Conservation (phyloP, 202 grass and related monocot species). For the Panicum virgatum region DNA sequence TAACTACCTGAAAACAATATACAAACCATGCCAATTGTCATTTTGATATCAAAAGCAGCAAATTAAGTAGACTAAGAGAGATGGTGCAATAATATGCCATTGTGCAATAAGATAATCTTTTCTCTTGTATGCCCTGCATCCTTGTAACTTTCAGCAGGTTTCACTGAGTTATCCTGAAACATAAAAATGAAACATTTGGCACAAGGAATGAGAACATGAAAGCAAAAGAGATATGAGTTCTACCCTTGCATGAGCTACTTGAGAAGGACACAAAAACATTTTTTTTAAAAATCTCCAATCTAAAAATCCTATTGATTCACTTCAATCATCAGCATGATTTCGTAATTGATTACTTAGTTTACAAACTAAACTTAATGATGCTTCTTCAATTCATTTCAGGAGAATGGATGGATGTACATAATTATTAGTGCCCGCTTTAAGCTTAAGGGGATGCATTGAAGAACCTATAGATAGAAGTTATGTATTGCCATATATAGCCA, state of each 20-base stretch:
- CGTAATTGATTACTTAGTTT: neutral
- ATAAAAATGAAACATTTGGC: neutral
- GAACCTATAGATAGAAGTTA: neutral
- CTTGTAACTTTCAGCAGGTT: constrained; percentile 35
- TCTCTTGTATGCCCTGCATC: neutral
- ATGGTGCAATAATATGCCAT: constrained; percentile 24
- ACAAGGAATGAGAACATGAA: neutral
- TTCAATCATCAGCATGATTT: neutral
- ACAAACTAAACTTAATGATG: neutral
- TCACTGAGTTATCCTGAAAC: constrained; percentile 25
- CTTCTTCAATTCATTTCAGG: neutral
- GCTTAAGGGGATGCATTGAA: neutral
- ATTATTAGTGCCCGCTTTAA: neutral
- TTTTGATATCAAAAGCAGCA: neutral
- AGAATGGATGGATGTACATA: neutral
- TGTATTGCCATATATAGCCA: neutral
- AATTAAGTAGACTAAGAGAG: neutral
- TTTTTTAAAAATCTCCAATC: neutral
- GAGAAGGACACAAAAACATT: neutral
- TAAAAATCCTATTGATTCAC: neutral
- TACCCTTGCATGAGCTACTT: neutral
- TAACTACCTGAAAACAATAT: neutral
- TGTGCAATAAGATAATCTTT: constrained; percentile 24
- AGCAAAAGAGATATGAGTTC: neutral
- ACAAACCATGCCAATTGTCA: neutral